A percentile compares a stretch with the other conserved stretches of the same genome.
Evolutionary conservation across 2,329 filamentous ascomycete species (phyloP).

Genomic region (Aspergillus sp.): DNA sequence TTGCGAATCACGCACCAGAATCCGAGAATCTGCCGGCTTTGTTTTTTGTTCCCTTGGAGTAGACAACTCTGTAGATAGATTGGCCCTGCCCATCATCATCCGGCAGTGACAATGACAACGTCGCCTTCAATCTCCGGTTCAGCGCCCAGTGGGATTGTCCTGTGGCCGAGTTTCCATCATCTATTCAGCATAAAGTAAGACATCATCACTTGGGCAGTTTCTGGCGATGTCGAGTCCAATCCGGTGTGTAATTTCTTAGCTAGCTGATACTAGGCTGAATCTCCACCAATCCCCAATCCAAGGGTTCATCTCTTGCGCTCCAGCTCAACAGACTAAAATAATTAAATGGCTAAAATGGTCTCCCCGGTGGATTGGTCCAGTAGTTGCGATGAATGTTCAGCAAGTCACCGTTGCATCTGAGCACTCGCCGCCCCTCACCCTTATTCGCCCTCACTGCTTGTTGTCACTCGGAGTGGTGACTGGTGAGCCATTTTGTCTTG

Average conservation of each 20-base stretch:
- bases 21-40: slow-evolving; percentile 1
- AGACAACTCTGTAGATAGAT: background rate
- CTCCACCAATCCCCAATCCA: slow-evolving; percentile 5
- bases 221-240: background rate
- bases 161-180: background rate
- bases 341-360: background rate
- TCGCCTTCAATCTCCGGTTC: background rate
- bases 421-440: background rate
- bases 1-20: background rate
- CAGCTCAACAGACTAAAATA: slow-evolving; percentile 4
- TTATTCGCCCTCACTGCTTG: background rate
- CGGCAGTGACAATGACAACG: background rate
- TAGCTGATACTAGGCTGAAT: slow-evolving; percentile 4
- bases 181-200: background rate
- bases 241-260: slow-evolving; percentile 1
- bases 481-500: background rate
- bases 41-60: background rate
- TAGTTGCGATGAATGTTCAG: background rate
- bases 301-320: slow-evolving; percentile 7
- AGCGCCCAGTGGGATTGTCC: too few relatives aligned
- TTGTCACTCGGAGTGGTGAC: background rate
- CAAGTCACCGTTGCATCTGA: background rate
- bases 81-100: background rate
- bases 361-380: slow-evolving; percentile 1
- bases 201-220: background rate